Evolutionary conservation across 208 protist species (phyloP), one percentile per base, ranked within the genome.

Genomic region (Strigomonas culicis): DNA sequence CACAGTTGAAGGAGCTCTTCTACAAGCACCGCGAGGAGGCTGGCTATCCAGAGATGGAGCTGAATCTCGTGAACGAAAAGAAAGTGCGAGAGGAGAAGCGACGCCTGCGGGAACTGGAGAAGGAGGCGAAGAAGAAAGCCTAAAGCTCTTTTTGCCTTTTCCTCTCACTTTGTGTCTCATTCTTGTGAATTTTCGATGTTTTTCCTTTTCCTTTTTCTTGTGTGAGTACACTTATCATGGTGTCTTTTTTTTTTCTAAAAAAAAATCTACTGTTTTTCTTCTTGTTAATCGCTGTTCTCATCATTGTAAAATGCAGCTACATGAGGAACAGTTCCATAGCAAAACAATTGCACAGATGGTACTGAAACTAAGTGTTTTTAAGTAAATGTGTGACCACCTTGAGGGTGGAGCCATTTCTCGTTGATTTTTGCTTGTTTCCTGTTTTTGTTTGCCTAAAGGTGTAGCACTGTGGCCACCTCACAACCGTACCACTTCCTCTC

Each of bases 21-120:
- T 91, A 90, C 60, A 77, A 82, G 32, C 77, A 79, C 46, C 84
- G 88, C 52, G 84, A 64, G 3, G 77, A 70, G 57, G 82, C 80
- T 2, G 88, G 88, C 25, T 94, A 92, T 62, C 77, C 84, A 2
- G 70, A 88, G 25, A 89, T 94, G 88, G 82, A 90, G 66, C 77
- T 93, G 44, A 63, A 63, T 31, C 66, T 89, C n/a, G 28, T 80
- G 27, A 72, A 79, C 59, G 75, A 84, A 27, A 73, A 74, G 61
- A 60, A 80, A 51, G 69, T 72, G 58, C 66, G 62, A 0, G 51
- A 39, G 30, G 77, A 75, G 59, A 36, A 59, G 30, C 70, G 27
- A 31, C 41, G 73, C 51, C 68, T 57, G 28, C 30, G 39, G 30
- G 62, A 51, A 31, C 62, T 47, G 31, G 55, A 11, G 63, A 17